Evolutionary conservation across 2,329 filamentous ascomycete species (phyloP), one percentile per base, ranked within the genome.

Genomic region (Colletotrichum sp.): DNA sequence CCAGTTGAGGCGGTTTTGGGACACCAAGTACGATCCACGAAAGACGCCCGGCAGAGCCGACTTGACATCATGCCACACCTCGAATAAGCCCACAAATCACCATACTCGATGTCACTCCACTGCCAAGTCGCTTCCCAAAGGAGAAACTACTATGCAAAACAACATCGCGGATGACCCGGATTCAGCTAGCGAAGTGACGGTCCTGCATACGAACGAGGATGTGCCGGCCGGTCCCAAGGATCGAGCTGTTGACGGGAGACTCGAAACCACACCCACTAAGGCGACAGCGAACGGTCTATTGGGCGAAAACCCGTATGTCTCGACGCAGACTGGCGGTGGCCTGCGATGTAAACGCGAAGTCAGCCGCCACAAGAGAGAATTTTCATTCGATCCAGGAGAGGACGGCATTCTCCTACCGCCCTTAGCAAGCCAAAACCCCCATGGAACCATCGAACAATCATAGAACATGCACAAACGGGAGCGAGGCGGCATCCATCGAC

Each of bases 301-400:
- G 43, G 6, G 18, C 48, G 8, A 18, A 26, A 13, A 32, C 60
- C 72, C 21, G 34, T 26, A 66, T 65, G 38, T 30, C 57, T 55
- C 38, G 18, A 26, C 38, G n/a, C 43, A 32, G 13, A 52, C 66
- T n/a, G 32, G 28, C 10, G 21, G 28, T 6, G 26, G n/a, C 16
- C 30, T 16, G 26, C 34, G n/a, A 21, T n/a, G 34, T 38, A 32
- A 16, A 18, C 21, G 28, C 18, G 36, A 65, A 16, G 21, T 15
- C 24, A 13, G 36, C 24, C 68, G 73, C 13, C 71, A 82, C 67
- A 78, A 71, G 58, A 79, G 81, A 66, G 78, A 79, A 34, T 82
- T 82, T 63, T 82, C 81, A 4, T 82, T 82, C 67, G 79, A 80
- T 30, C 77, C 78, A 26, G 81, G 80, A 65, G 79, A 82, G 43